These are phyloP conservation scores for Paramecium tetraurelia DNA, from an alignment of 73 alveolate genomes.

Conservation along the genomic window DNA sequence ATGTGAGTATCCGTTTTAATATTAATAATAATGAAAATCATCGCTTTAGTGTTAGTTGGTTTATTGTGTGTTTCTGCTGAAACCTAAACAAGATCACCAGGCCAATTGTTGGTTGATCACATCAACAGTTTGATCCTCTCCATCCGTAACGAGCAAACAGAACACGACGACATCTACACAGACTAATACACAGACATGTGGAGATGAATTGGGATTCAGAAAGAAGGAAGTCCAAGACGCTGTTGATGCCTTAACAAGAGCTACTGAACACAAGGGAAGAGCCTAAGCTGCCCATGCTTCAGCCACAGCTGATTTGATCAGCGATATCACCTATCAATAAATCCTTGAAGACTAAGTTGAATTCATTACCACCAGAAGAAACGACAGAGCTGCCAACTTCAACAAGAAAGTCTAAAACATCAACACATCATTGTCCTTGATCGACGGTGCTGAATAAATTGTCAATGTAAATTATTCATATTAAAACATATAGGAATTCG, in stretches of 20 bases:
- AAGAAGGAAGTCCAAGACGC: conserved; percentile 53
- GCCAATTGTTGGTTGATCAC: conserved; percentile 44
- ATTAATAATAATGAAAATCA: not conserved
- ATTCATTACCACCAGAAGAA: conserved; percentile 51
- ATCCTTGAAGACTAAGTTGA: conserved; percentile 36
- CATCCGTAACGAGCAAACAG: conserved; percentile 31
- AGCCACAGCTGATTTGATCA: conserved; percentile 48
- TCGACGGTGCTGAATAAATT: conserved; percentile 53
- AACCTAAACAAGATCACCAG: conserved; percentile 45
- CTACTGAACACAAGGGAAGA: conserved; percentile 57
- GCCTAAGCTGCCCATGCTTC: conserved; percentile 46
- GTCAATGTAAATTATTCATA: not conserved
- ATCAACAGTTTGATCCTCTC: conserved; percentile 39
- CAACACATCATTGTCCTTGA: conserved; percentile 4
- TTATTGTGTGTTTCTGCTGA: conserved; percentile 1
- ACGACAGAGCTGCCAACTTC: conserved; percentile 18
- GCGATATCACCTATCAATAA: conserved; percentile 27
- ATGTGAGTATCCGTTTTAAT: conserved; percentile 6
- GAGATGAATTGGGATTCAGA: conserved; percentile 56
- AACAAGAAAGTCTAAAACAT: conserved; percentile 42
- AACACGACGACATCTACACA: conserved; percentile 39
- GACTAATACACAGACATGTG: conserved; percentile 26
- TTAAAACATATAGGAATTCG: not conserved
- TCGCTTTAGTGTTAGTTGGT: conserved; percentile 9
- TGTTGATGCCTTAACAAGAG: conserved; percentile 46